Evolutionary conservation across 106 monocot species (phyloP).

Genomic region (Acorus gramineus): DNA sequence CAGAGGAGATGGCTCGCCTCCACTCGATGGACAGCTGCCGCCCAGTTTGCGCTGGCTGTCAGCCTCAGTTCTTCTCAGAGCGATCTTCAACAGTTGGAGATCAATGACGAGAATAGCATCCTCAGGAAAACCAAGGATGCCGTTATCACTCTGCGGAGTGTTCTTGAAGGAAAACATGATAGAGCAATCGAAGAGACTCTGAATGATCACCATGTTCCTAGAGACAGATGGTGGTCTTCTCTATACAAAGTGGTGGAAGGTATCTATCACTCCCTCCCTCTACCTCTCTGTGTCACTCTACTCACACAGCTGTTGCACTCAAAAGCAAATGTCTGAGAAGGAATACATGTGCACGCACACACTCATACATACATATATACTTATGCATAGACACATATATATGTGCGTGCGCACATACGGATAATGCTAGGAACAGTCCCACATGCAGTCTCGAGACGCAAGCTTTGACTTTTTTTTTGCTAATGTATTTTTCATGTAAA

Average conservation of each 20-base stretch:
- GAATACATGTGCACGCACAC: too few species aligned
- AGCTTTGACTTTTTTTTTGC: too few species aligned
- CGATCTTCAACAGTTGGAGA: slow-evolving; percentile 54
- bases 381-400: too few species aligned
- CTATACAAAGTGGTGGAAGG: slow-evolving; percentile 95
- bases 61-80: slow-evolving; percentile 75
- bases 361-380: too few species aligned
- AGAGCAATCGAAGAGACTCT: slow-evolving; percentile 52
- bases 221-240: slow-evolving; percentile 94
- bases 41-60: slow-evolving; percentile 78
- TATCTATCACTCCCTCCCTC: slow-evolving; percentile 13
- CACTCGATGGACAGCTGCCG: slow-evolving; percentile 82
- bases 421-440: too few species aligned
- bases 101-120: slow-evolving; percentile 58
- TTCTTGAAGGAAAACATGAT: slow-evolving; percentile 85
- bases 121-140: slow-evolving; percentile 86
- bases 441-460: too few species aligned
- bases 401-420: too few species aligned
- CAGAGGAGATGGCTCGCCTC: slow-evolving; percentile 72
- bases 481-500: too few species aligned
- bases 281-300: too few species aligned
- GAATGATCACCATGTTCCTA: slow-evolving; percentile 50
- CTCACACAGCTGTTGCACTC: too few species aligned
- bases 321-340: too few species aligned
- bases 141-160: slow-evolving; percentile 77